A percentile compares a stretch with the other conserved stretches of the same genome.
These are phyloP conservation scores for Prunus salicina DNA, from an alignment of 306 rosid genomes.

Conservation along the genomic window DNA sequence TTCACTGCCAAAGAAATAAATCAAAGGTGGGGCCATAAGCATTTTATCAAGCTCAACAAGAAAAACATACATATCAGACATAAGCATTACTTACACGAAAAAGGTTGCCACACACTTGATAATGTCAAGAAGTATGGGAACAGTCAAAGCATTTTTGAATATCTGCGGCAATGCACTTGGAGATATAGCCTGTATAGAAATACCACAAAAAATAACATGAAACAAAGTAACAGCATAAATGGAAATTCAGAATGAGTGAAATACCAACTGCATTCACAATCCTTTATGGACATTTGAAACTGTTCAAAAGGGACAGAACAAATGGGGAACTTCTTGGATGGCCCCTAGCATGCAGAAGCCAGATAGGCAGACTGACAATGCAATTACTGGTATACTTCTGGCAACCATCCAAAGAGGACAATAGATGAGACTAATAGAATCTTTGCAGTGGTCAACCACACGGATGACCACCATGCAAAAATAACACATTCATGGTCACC, in stretches of 20 bases:
- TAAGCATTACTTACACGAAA: slow-evolving; percentile 54
- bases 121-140: slow-evolving; percentile 65
- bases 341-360: slow-evolving; percentile 9
- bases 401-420: not conserved
- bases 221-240: not conserved
- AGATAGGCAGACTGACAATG: not conserved
- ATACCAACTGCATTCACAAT: not conserved
- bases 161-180: slow-evolving; percentile 66
- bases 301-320: not conserved
- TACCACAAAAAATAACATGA: slow-evolving; percentile 8
- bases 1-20: slow-evolving; percentile 53
- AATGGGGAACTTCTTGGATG: not conserved
- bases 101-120: slow-evolving; percentile 74
- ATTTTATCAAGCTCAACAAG: slow-evolving; percentile 14
- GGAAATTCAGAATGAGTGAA: not conserved
- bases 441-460: not conserved
- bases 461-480: not conserved
- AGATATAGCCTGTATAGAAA: slow-evolving; percentile 52
- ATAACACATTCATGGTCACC: not conserved
- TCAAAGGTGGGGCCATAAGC: not conserved
- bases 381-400: too few relatives aligned
- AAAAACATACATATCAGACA: not conserved
- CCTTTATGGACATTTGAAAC: not conserved
- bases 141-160: slow-evolving; percentile 80
- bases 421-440: not conserved